A percentile compares a stretch with the other conserved stretches of the same genome.
These are phyloP conservation scores for Passiflora organensis DNA, from an alignment of 345 rosid genomes.

Conservation along the genomic window DNA sequence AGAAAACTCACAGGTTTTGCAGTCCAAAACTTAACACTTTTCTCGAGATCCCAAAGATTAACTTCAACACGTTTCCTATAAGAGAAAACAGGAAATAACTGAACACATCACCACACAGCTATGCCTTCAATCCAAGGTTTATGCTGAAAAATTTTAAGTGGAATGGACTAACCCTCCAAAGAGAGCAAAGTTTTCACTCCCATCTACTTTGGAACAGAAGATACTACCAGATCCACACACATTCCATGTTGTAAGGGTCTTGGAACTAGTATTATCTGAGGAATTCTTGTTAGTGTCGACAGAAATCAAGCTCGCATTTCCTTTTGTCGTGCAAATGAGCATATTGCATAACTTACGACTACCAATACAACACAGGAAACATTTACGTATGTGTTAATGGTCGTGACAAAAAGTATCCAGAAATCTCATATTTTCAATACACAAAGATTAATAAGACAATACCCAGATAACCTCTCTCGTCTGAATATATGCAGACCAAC, in stretches of 20 bases:
- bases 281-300: conserved; percentile 28
- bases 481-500: conserved; percentile 66
- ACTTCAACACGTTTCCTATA: conserved; percentile 77
- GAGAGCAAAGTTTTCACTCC: conserved; percentile 58
- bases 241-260: conserved; percentile 50
- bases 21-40: conserved; percentile 56
- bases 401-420: too few species aligned
- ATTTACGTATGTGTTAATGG: not conserved
- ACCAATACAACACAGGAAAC: conserved; percentile 9
- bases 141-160: not conserved
- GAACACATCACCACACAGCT: too few species aligned
- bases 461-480: conserved; percentile 46
- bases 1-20: conserved; percentile 70
- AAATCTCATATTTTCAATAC: too few species aligned
- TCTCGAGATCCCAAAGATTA: conserved; percentile 79
- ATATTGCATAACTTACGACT: conserved; percentile 52
- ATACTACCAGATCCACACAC: conserved; percentile 63
- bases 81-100: conserved; percentile 7
- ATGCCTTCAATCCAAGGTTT: not conserved
- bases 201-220: conserved; percentile 58
- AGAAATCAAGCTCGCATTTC: conserved; percentile 56
- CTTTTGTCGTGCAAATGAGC: conserved; percentile 72
- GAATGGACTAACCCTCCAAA: conserved; percentile 80
- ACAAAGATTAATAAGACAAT: not conserved
- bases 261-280: conserved; percentile 26